These are phyloP conservation scores for Aspergillus chevalieri DNA, from an alignment of 2,329 filamentous ascomycete species.

Conservation along the genomic window DNA sequence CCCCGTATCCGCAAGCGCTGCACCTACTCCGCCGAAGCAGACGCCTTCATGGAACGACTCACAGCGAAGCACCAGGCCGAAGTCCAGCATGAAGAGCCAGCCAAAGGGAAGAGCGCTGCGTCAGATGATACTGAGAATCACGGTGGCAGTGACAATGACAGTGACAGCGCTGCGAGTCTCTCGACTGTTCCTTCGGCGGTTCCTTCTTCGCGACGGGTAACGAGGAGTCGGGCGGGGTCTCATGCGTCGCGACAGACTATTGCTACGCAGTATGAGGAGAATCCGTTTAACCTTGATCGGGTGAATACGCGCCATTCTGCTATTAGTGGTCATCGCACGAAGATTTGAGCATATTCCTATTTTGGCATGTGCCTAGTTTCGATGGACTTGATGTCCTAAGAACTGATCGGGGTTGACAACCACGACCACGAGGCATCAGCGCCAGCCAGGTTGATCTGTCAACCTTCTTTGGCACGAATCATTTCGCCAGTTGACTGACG, in stretches of 20 bases:
- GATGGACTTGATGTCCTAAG: too few species aligned
- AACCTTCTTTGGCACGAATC: too few species aligned
- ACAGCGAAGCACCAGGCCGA: conserved; percentile 15
- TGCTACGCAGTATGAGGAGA: conserved; percentile 19
- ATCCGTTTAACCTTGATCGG: conserved; percentile 21
- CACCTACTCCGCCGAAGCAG: conserved; percentile 31
- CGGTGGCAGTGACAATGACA: conserved; percentile 4
- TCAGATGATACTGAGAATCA: neutral
- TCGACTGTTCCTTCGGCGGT: conserved; percentile 16
- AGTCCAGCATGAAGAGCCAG: conserved; percentile 1
- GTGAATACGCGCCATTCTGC: conserved; percentile 19
- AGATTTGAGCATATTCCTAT: neutral
- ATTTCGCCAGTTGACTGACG: too few species aligned
- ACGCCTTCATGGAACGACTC: conserved; percentile 22
- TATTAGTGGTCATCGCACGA: conserved; percentile 8
- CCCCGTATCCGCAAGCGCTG: conserved; percentile 30
- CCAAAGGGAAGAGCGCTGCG: conserved; percentile 3
- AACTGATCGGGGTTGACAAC: too few species aligned
- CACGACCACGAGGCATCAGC: too few species aligned
- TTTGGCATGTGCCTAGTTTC: too few species aligned
- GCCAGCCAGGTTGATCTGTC: too few species aligned
- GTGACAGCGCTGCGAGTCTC: conserved; percentile 6
- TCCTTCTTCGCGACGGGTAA: conserved; percentile 13
- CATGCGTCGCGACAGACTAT: conserved; percentile 6
- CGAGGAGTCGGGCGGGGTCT: conserved; percentile 11